Percentiles rank a stretch among this genome's conserved stretches.
These are phyloP conservation scores for Suillus alpinus DNA, from an alignment of 768 basidiomycete species.

Conservation along the genomic window DNA sequence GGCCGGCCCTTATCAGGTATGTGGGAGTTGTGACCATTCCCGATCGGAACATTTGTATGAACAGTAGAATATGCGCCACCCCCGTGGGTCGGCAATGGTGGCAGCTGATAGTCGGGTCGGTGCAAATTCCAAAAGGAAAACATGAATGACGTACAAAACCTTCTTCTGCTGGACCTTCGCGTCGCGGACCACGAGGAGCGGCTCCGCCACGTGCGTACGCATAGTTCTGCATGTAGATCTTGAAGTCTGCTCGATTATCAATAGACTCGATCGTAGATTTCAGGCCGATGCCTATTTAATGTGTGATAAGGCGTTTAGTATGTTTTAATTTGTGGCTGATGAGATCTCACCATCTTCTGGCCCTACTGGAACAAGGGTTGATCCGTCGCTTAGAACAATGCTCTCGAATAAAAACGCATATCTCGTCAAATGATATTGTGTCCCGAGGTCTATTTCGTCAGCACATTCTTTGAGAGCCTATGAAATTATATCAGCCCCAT, in stretches of 20 bases:
- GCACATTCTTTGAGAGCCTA: slow-evolving; percentile 91
- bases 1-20: slow-evolving; percentile 62
- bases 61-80: slow-evolving; percentile 24
- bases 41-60: slow-evolving; percentile 23
- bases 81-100: slow-evolving; percentile 52
- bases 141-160: slow-evolving; percentile 76
- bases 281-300: slow-evolving; percentile 57
- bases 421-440: slow-evolving; percentile 93
- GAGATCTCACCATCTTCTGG: slow-evolving; percentile 60
- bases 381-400: slow-evolving; percentile 84
- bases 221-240: slow-evolving; percentile 96
- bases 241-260: slow-evolving; percentile 94
- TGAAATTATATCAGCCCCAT: slow-evolving; percentile 11
- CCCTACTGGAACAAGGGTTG: slow-evolving; percentile 71
- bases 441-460: slow-evolving; percentile 96
- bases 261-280: slow-evolving; percentile 88
- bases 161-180: slow-evolving; percentile 89
- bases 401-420: slow-evolving; percentile 95
- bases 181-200: slow-evolving; percentile 65
- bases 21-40: slow-evolving; percentile 27
- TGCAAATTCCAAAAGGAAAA: slow-evolving; percentile 3
- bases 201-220: slow-evolving; percentile 78
- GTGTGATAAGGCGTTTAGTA: not conserved
- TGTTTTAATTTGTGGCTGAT: not conserved
- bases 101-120: slow-evolving; percentile 41